phyloP scores from a whole-genome alignment of 164 flowering plant species.

The Magnolia officinalis region DNA sequence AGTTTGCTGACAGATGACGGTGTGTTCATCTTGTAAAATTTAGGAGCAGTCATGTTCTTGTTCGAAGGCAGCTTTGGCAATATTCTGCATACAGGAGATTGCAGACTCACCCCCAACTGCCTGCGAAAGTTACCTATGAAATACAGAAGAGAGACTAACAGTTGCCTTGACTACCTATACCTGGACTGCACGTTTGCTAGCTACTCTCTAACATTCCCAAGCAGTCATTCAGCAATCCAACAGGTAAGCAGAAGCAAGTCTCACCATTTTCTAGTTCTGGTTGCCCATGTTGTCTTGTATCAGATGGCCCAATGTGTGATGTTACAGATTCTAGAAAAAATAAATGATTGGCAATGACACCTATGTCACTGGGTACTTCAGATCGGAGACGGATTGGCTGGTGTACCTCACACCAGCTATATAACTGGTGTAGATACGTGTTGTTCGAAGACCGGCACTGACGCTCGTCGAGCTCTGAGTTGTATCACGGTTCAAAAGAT shows the following conservation, averaged over 20 bases:
- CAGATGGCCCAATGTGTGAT: background rate
- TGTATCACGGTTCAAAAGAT: too few species aligned
- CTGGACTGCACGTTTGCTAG: conserved; percentile 86
- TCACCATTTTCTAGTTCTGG: background rate
- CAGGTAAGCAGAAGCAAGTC: conserved; percentile 44
- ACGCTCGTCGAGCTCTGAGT: too few species aligned
- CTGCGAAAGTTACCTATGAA: conserved; percentile 57
- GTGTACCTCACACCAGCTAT: too few species aligned
- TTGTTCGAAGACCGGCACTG: too few species aligned
- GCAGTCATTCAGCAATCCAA: conserved; percentile 54
- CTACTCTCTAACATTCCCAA: conserved; percentile 42
- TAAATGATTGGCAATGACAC: too few species aligned
- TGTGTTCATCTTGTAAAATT: conserved; percentile 16
- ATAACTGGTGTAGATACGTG: too few species aligned
- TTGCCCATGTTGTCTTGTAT: background rate
- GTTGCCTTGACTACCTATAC: conserved; percentile 62
- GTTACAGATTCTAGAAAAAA: background rate
- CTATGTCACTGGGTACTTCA: too few species aligned
- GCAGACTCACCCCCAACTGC: conserved; percentile 76
- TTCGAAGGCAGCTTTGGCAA: conserved; percentile 83
- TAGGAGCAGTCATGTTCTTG: conserved; percentile 91
- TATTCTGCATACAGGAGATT: conserved; percentile 89
- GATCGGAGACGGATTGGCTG: too few species aligned
- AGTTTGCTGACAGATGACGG: background rate
- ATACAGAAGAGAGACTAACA: conserved; percentile 46